phyloP scores from a whole-genome alignment of 305 asterid genomes.

The Fraxinus paxiana region DNA sequence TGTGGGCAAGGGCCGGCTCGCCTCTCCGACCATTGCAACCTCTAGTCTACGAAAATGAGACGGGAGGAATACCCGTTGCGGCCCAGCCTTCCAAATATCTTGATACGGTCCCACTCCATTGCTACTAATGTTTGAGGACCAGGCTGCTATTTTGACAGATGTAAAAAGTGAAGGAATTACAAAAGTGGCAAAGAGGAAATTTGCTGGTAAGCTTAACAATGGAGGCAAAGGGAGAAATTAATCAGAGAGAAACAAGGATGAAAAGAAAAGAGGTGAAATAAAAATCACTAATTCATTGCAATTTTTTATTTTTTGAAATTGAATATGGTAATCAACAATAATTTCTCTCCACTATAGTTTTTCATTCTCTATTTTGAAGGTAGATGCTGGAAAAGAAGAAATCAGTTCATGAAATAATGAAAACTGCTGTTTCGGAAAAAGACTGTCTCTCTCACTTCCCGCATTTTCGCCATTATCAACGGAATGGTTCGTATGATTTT shows the following conservation, averaged over 20 bases:
- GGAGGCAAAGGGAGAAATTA: neutral
- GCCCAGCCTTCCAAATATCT: too few species aligned
- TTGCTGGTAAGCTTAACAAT: neutral
- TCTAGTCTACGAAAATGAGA: too few species aligned
- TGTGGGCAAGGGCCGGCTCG: too few species aligned
- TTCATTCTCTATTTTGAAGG: slow-evolving; percentile 1
- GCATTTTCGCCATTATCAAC: slow-evolving; percentile 11
- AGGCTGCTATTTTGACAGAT: neutral
- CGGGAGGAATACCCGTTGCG: too few species aligned
- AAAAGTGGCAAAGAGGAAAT: neutral
- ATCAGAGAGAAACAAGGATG: neutral
- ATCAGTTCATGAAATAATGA: slow-evolving; percentile 11
- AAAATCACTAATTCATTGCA: neutral
- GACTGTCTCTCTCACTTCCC: slow-evolving; percentile 24
- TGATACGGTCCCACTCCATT: too few species aligned
- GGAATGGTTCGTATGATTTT: neutral
- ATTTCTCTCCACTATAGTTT: neutral
- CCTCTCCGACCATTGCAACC: too few species aligned
- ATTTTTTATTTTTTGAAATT: neutral
- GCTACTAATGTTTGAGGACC: neutral
- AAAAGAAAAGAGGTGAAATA: neutral
- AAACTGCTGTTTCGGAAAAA: slow-evolving; percentile 14
- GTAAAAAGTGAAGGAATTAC: neutral
- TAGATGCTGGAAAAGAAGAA: slow-evolving; percentile 23
- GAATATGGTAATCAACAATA: neutral